These are phyloP conservation scores for Quercus tomentella DNA, from an alignment of 331 rosid species.

Conservation along the genomic window DNA sequence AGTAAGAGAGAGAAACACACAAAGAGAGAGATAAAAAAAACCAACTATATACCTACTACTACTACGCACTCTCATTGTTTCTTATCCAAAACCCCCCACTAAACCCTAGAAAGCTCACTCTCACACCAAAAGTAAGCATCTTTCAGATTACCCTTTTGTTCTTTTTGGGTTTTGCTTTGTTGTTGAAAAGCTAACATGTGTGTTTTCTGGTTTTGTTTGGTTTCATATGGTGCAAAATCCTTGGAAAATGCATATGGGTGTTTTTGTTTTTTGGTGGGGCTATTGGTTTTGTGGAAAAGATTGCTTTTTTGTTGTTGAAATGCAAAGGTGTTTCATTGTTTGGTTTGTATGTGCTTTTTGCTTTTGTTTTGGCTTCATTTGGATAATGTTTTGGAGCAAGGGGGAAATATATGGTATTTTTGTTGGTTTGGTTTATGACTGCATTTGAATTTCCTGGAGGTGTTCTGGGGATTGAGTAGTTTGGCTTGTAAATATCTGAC, in stretches of 20 bases:
- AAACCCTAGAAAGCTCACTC: conserved; percentile 10
- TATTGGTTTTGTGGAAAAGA: too few relatives aligned
- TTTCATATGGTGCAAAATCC: too few relatives aligned
- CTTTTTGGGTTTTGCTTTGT: not conserved
- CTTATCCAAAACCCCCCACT: conserved; percentile 39
- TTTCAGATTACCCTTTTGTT: not conserved
- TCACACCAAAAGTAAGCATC: not conserved
- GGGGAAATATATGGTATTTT: too few relatives aligned
- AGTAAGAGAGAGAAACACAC: too few relatives aligned
- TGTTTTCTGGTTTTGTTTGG: too few relatives aligned
- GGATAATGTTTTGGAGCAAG: not conserved
- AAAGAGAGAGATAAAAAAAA: too few relatives aligned
- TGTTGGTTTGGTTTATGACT: not conserved
- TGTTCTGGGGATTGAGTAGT: not conserved
- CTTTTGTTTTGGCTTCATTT: not conserved
- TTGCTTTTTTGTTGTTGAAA: not conserved
- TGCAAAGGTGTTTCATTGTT: not conserved
- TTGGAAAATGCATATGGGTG: too few relatives aligned
- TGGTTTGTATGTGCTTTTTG: not conserved
- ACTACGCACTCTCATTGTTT: not conserved
- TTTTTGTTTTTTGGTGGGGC: too few relatives aligned
- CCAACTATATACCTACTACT: not conserved
- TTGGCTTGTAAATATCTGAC: not conserved
- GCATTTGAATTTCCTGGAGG: not conserved
- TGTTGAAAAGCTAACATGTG: not conserved